Evolutionary conservation across 306 rosid genomes (phyloP), one percentile per base, ranked within the genome.

Genomic region (Quercus aquifolioides): DNA sequence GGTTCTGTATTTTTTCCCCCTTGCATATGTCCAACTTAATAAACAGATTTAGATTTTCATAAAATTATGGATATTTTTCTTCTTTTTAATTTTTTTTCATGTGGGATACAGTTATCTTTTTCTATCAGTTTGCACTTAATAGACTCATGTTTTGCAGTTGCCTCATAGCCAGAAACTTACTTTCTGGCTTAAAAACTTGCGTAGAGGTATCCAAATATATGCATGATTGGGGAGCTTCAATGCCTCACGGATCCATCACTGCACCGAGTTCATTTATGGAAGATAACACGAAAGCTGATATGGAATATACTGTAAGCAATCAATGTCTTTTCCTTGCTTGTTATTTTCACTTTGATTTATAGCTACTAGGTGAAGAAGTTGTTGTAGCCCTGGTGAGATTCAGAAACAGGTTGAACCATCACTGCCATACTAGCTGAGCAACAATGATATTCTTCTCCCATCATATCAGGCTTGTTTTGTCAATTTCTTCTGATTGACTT

Each of bases 111-210:
- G 75, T 76, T 70, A 69, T 30, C 18, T 75, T 60, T 78, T 52
- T 64, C 33, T 10, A 15, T 59, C 5, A 55, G 23, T 63, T 75
- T 84, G 69, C 76, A 51, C 80, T 77, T 73, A 26, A 79, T 72
- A 38, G 71, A 67, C 76, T 75, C 77, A 67, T 89, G 38, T 67
- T 79, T 78, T 91, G 85, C 92, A 95, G 99, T 80, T 93, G 99
- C 86, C 99, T 95, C 85, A 93, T 93, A 84, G 91, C 98, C 71
- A 91, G 99, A 82, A 95, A 95, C 89, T 88, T 95, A 74, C 98
- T 95, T 81, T 91, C 99, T 88, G 98, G 98, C 75, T 87, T 90
- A 78, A 93, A 84, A 89, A 93, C 96, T 83, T 95, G 99, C 86
- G 35, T 77, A 79, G 99, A 95, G 85, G 92, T 95, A 80, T 84